Evolutionary conservation across 768 basidiomycete species (phyloP), one percentile per base, ranked within the genome.

Genomic region (Pisolithus tinctorius): DNA sequence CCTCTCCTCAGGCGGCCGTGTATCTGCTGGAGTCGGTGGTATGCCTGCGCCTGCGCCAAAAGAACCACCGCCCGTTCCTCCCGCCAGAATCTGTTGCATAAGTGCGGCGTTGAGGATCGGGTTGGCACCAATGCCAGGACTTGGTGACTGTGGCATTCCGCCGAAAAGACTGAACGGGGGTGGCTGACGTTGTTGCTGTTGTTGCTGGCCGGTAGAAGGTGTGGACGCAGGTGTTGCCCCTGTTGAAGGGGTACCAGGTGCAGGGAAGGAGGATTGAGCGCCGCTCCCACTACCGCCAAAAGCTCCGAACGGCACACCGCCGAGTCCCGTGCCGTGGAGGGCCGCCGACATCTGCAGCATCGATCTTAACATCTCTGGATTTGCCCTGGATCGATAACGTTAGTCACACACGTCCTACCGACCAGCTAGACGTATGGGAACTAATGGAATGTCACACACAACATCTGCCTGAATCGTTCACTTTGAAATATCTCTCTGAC

Each of bases 1-100:
- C 45, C 94, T 75, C 73, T 95, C 95, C 65, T 98, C 95, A 1
- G 93, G 84, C 16, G 88, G 76, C 61, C 90, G 73, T 4, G 80
- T 68, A 62, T 92, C 88, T 1, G 81, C 71, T 7, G 89, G 83
- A 0, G 78, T 48, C 13, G 50, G 42, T 41, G 41, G 27, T 2
- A 61, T 62, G 26, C 65, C 68, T 37, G 63, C 50, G 17, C 64
- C 69, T 11, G 62, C 67, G 11, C 66, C 64, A 34, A 55, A 45
- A 5, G 44, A 31, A 26, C 31, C 8, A n/a, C 53, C 60, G 11
- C 60, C 63, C 8, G 60, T 62, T 4, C 68, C 67, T 1, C 70
- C 69, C 4, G 53, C 55, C 3, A 67, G 66, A 25, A 76, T 57
- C 50, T 71, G 69, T 55, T 73, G 69, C 53, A 81, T 60, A 51